Base-by-base conservation (phyloP, 352 stramenopile genomes). In the Globisporangium polare region DNA sequence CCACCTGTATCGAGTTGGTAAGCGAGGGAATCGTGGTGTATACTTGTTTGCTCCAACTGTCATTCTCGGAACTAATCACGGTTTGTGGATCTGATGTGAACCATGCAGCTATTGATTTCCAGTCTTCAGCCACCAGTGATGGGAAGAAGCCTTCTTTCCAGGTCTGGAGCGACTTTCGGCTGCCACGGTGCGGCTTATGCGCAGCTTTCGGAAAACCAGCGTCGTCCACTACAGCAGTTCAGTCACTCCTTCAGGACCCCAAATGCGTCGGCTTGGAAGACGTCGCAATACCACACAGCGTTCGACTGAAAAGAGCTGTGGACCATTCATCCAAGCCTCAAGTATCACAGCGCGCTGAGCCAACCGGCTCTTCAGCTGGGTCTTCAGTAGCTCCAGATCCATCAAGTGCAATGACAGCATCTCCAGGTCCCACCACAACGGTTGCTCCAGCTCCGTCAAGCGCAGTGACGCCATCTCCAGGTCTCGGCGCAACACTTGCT, bases 1-100 rank as follows among this genome's bases (percentile, higher is more conserved):
- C n/a, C 68, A 80, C n/a, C 56, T 87, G 33, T 78, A 79, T 53
- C 80, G 80, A 56, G 64, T 86, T 41, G 78, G 78, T 88, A 74
- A 53, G 79, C 77, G 20, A n/a, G n/a, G n/a, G 8, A 26, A 17
- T 62, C 13, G 20, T 54, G 33, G 7, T 9, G 33, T 50, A 12
- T 31, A 41, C 17, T 33, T 53, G n/a, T 17, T 5, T 47, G 12
- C 18, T 9, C 56, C 50, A 43, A 37, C 60, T 46, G 8, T 42
- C 50, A 42, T 2, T 53, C 29, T 45, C 17, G 20, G 41, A 33
- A 5, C 47, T 66, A 42, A 66, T 2, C 4, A 68, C 74, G 20
- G 9, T 27, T 8, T 50, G 42, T 50, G n/a, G 5, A 20, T 55
- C 15, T 62, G 22, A 27, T 37, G 18, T 62, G 29, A 50, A 62